Conservation (phyloP, 768 basidiomycete genomes). For the Auriscalpium microsporum region DNA sequence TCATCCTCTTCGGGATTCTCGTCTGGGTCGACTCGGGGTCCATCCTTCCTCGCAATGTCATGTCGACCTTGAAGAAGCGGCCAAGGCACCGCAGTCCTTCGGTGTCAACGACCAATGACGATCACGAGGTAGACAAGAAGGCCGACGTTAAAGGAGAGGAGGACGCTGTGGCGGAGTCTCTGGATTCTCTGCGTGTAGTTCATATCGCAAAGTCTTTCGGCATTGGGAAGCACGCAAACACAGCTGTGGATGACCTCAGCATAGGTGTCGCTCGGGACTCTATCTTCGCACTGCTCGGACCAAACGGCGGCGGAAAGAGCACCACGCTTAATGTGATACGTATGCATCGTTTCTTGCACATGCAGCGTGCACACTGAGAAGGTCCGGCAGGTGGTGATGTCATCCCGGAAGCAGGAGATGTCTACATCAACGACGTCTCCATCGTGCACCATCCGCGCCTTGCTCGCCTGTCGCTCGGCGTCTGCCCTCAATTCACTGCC, state of each 20-base stretch:
- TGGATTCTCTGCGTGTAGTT: constrained; percentile 54
- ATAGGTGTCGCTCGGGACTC: constrained; percentile 57
- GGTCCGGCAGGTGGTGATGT: constrained; percentile 50
- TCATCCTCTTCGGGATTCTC: constrained; percentile 53
- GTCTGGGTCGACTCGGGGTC: constrained; percentile 70
- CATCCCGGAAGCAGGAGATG: constrained; percentile 59
- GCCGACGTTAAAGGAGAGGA: constrained; percentile 51
- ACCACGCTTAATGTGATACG: constrained; percentile 78
- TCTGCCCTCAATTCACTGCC: constrained; percentile 81
- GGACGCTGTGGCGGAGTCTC: constrained; percentile 35
- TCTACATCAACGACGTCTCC: constrained; percentile 57
- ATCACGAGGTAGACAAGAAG: background rate
- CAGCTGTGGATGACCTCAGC: constrained; percentile 66
- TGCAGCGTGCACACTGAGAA: background rate
- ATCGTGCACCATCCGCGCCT: constrained; percentile 53
- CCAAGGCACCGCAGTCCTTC: background rate
- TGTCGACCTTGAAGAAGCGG: background rate
- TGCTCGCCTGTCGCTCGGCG: constrained; percentile 64
- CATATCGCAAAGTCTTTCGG: constrained; percentile 55
- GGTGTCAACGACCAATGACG: background rate
- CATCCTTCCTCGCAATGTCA: constrained; percentile 29
- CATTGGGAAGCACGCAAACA: constrained; percentile 23
- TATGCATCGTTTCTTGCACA: constrained; percentile 26
- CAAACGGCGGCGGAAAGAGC: constrained; percentile 80
- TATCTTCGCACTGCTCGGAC: constrained; percentile 67